Conservation (phyloP, 2,329 filamentous ascomycete genomes). For the Beauveria sp. region DNA sequence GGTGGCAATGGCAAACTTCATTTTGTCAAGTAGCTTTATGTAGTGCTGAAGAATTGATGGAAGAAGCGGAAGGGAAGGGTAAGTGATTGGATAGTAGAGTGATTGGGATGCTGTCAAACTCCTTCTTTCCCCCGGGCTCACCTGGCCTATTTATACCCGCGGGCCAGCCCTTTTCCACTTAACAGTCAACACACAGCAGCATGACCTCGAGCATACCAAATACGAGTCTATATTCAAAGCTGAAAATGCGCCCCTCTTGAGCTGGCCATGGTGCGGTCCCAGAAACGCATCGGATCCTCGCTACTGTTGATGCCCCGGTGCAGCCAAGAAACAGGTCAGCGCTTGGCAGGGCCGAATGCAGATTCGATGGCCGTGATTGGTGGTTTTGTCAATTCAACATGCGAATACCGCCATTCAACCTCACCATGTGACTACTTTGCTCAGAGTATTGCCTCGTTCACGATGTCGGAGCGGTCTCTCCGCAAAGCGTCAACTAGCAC, state of each 20-base stretch:
- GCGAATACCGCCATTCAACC: background rate
- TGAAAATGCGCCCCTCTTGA: background rate
- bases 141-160: background rate
- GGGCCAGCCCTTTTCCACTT: background rate
- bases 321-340: constrained; percentile 4
- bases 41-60: background rate
- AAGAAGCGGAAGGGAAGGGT: background rate
- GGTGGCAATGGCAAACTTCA: constrained; percentile 9
- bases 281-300: background rate
- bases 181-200: background rate
- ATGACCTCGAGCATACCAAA: background rate
- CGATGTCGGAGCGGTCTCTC: background rate
- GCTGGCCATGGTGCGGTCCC: background rate
- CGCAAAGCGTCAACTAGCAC: background rate
- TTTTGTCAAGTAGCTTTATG: background rate
- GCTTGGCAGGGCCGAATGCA: background rate
- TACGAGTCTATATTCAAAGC: background rate
- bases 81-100: background rate
- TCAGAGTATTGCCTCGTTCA: background rate
- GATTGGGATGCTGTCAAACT: background rate
- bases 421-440: background rate
- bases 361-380: background rate
- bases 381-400: background rate
- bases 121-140: background rate
- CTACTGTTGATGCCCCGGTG: background rate